phyloP scores from a whole-genome alignment of 495 filamentous ascomycete species.

The Talaromyces trachyspermus region DNA sequence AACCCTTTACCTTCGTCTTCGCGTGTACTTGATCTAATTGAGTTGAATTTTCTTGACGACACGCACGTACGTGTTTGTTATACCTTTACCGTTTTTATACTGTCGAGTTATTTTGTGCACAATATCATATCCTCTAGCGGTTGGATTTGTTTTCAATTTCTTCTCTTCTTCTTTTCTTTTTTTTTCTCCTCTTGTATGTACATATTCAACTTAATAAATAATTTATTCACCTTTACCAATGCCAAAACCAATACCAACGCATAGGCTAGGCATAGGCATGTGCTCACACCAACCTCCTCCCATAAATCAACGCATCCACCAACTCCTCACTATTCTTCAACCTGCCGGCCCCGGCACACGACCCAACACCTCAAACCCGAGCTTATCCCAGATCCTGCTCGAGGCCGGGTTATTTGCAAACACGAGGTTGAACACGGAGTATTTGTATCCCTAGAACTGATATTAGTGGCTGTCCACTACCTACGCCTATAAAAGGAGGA shows the following conservation, averaged over 20 bases:
- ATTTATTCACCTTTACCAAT: background rate
- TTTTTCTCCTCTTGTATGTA: slow-evolving; percentile 11
- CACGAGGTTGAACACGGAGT: slow-evolving; percentile 97
- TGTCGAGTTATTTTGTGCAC: too few species aligned
- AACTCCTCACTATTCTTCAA: slow-evolving; percentile 35
- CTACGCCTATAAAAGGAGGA: too few species aligned
- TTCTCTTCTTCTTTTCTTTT: too few species aligned
- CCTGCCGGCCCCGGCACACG: slow-evolving; percentile 51
- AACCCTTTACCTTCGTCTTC: slow-evolving; percentile 10
- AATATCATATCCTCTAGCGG: too few species aligned
- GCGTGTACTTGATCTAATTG: too few species aligned
- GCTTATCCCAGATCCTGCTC: slow-evolving; percentile 88
- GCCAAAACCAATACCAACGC: background rate
- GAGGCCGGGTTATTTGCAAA: slow-evolving; percentile 96
- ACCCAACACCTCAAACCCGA: slow-evolving; percentile 92
- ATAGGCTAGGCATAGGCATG: too few species aligned
- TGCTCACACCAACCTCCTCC: slow-evolving; percentile 25
- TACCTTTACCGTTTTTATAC: slow-evolving; percentile 7
- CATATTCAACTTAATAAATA: slow-evolving; percentile 5
- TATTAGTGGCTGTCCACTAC: too few species aligned
- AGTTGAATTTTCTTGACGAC: too few species aligned
- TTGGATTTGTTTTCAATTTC: too few species aligned
- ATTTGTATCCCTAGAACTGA: slow-evolving; percentile 92
- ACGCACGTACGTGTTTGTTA: slow-evolving; percentile 9
- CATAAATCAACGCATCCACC: slow-evolving; percentile 43